Evolutionary conservation across 2,329 filamentous ascomycete species (phyloP), one percentile per base, ranked within the genome.

Genomic region (Fusarium sp.): DNA sequence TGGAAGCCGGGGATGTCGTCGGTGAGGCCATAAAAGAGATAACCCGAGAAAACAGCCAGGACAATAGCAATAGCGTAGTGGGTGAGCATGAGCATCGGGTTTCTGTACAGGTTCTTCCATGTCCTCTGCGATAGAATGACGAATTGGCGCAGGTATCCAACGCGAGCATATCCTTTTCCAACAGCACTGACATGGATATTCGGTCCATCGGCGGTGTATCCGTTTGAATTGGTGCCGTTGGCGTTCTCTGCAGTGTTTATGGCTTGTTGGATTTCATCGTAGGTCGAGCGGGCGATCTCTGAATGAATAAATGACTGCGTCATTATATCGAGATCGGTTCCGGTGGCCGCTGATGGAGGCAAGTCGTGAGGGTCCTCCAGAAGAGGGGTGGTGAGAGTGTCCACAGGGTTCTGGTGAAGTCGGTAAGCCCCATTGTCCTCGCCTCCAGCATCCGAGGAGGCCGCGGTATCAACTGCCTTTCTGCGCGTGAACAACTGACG

Each of bases 1-100:
- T 99, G 96, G 87, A 99, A 99, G 34, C 97, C 96, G 67, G 94
- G 92, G 73, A 99, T 97, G 77, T 99, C 95, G 77, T 97, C 94
- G 1, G 95, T 97, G 50, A 99, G 85, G 4, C 95, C 96, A 75
- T 98, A 99, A 84, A 98, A 99, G 15, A 99, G 87, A 81, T 93
- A 98, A 6, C 96, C 96, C 3, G 95, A 95, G 62, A 99, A 92
- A 8, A 98, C 95, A 3, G 95, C 96, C 8, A 99, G 88, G 1
- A 98, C 83, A 66, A 99, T 98, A 10, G 96, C 94, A 73, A 98
- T 98, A 40, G 96, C 96, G 78, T 98, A 99, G 81, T 99, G 96
- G 0, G 95, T 98, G 62, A 99, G 88, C 96, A 99, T 99, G 64
- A 99, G 85, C 88, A 98, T 95, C 2, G 96, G 96, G 79, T 99